Evolutionary conservation across 2,329 filamentous ascomycete species (phyloP), one percentile per base, ranked within the genome.

Genomic region (Trichophyton mentagrophytes): DNA sequence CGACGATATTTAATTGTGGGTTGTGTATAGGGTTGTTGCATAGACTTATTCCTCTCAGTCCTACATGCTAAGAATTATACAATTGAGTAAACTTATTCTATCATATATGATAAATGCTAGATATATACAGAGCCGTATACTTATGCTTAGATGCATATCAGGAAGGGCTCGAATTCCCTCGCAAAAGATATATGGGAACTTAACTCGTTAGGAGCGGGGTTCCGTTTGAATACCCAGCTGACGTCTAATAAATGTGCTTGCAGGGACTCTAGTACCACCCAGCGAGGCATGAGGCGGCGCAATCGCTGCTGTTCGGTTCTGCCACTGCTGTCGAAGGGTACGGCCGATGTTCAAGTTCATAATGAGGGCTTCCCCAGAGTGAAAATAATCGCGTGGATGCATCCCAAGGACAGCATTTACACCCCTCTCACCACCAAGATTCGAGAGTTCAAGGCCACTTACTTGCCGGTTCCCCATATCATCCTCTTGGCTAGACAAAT

Each of bases 271-370:
- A 0, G 72, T 71, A 3, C 70, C 70, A 25, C 67, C 64, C 22
- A 60, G 27, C 7, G 60, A 25, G 8, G 59, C 68, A 60, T 11
- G 66, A 56, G 7, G 69, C 62, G 53, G 66, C n/a, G 65, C 30
- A 15, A 63, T 64, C 20, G 59, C 64, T 30, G 64, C 63, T 3
- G 68, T 63, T 44, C 63, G 69, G 60, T 73, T 69, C 30, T 63
- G 61, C 75, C 73, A 77, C 61, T 77, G 75, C 58, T 74, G 70
- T 11, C 69, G 67, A 33, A 77, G 67, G 3, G 71, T 69, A 47
- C 66, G 64, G 11, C 72, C 60, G 7, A 77, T 58, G 25, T 71
- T 67, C 63, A 75, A 66, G 20, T 76, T 69, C 66, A 74, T 66
- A 61, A 77, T 69, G 5, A 74, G 63, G 1, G 70, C 66, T 61